phyloP scores from a whole-genome alignment of 2,329 filamentous ascomycete genomes.

The Bipolaris victoriae region DNA sequence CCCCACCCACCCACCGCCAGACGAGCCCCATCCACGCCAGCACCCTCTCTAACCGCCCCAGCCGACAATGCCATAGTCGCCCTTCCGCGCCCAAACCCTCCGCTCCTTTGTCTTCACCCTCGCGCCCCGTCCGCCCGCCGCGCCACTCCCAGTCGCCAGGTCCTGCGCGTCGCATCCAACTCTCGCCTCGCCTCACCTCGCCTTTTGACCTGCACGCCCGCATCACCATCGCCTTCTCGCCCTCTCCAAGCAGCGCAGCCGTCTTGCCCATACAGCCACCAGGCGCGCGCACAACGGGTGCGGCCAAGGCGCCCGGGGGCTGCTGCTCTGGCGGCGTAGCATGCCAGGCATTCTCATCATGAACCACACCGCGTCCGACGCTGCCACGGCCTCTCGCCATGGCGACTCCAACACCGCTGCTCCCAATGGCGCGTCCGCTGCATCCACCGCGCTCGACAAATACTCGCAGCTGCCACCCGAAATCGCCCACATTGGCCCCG shows the following conservation, averaged over 20 bases:
- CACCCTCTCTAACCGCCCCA: conserved; percentile 3
- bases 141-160: conserved; percentile 6
- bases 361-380: conserved; percentile 52
- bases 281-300: conserved; percentile 23
- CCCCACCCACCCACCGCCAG: conserved; percentile 12
- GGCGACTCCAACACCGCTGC: conserved; percentile 26
- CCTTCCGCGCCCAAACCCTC: not conserved
- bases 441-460: conserved; percentile 21
- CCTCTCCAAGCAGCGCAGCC: not conserved
- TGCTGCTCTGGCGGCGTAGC: conserved; percentile 41
- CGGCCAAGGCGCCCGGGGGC: conserved; percentile 42
- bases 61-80: conserved; percentile 15
- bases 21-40: conserved; percentile 20
- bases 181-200: too few relatives aligned
- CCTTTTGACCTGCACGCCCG: not conserved
- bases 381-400: conserved; percentile 40
- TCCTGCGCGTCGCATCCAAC: not conserved
- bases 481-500: conserved; percentile 72
- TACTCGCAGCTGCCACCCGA: conserved; percentile 55
- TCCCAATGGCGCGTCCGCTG: conserved; percentile 27
- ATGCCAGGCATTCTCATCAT: conserved; percentile 59
- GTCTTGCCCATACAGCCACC: not conserved
- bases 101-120: conserved; percentile 15
- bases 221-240: too few relatives aligned
- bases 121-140: conserved; percentile 14